Evolutionary conservation across 2,329 filamentous ascomycete species (phyloP).

Genomic region (Bipolaris gigantea): DNA sequence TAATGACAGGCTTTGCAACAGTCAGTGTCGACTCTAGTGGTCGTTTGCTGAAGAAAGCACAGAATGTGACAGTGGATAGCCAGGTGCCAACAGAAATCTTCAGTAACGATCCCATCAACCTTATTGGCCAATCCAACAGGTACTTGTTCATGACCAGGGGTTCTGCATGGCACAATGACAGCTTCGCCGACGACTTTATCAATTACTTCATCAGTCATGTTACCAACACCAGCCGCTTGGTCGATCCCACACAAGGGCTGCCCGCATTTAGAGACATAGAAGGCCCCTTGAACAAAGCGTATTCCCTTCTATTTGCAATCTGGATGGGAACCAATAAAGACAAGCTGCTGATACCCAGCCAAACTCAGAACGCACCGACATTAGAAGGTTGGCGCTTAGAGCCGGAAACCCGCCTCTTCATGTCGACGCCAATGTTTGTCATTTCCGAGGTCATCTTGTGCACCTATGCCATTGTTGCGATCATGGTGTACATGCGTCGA

Average conservation of each 20-base stretch:
- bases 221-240: slow-evolving; percentile 31
- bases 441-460: slow-evolving; percentile 51
- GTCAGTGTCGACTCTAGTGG: slow-evolving; percentile 41
- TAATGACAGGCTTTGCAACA: slow-evolving; percentile 39
- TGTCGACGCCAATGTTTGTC: slow-evolving; percentile 52
- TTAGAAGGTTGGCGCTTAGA: slow-evolving; percentile 19
- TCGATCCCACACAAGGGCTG: slow-evolving; percentile 42
- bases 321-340: slow-evolving; percentile 50
- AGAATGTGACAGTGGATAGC: not conserved
- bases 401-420: slow-evolving; percentile 51
- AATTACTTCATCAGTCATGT: slow-evolving; percentile 50
- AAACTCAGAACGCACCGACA: not conserved
- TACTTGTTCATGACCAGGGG: slow-evolving; percentile 22
- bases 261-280: slow-evolving; percentile 39
- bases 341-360: slow-evolving; percentile 39
- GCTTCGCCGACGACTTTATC: slow-evolving; percentile 49
- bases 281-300: slow-evolving; percentile 31
- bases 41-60: slow-evolving; percentile 23
- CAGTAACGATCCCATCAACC: slow-evolving; percentile 26
- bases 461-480: slow-evolving; percentile 50
- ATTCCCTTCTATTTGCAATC: slow-evolving; percentile 48
- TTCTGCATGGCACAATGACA: slow-evolving; percentile 54
- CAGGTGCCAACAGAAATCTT: slow-evolving; percentile 13
- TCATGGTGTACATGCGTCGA: slow-evolving; percentile 48
- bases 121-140: slow-evolving; percentile 27